Conservation (phyloP, 2,329 filamentous ascomycete genomes). For the Sporothrix luriei region DNA sequence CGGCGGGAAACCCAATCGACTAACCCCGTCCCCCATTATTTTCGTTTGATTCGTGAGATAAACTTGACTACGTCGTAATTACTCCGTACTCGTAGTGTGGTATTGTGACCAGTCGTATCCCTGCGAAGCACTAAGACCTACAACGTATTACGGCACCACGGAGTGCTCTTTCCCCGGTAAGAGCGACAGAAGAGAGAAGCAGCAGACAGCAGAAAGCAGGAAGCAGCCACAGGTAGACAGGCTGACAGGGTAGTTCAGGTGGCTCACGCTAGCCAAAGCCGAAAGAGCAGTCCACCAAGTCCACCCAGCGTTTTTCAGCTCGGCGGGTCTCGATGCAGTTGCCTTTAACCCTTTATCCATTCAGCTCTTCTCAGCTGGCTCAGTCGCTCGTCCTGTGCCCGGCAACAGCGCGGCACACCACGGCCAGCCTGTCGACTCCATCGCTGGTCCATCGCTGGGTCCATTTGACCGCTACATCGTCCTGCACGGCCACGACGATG, state of each 20-base stretch:
- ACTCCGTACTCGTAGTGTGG: too few relatives aligned
- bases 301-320: constrained; percentile 4
- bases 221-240: constrained; percentile 20
- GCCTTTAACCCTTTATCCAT: neutral
- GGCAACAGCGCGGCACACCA: constrained; percentile 9
- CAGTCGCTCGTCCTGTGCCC: too few relatives aligned
- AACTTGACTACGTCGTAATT: too few relatives aligned
- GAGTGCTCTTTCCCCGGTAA: neutral
- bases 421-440: neutral
- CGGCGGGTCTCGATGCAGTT: neutral
- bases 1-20: constrained; percentile 23
- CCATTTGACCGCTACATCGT: constrained; percentile 1
- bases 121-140: too few relatives aligned
- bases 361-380: constrained; percentile 17
- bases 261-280: constrained; percentile 3
- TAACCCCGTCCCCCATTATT: neutral
- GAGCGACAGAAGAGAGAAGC: neutral
- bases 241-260: neutral
- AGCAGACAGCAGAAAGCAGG: too few relatives aligned
- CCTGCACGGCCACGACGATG: neutral
- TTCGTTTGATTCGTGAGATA: neutral
- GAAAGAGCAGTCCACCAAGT: neutral
- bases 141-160: too few relatives aligned
- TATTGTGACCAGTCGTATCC: too few relatives aligned
- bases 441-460: neutral